Evolutionary conservation across 1,284 basidiomycete genomes (phyloP).

Genomic region (Microbotryum saponariae): DNA sequence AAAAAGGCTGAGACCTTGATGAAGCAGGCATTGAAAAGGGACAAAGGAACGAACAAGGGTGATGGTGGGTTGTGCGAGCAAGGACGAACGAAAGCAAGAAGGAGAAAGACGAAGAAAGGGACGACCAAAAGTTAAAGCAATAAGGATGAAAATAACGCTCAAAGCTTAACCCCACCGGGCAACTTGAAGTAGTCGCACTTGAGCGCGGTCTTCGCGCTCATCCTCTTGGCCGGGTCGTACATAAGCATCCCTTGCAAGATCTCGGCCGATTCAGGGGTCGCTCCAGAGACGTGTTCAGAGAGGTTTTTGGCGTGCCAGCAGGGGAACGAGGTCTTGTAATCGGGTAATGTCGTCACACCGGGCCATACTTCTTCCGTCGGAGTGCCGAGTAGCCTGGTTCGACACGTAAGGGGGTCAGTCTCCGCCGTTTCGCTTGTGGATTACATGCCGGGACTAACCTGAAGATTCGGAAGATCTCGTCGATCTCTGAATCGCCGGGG

Average conservation of each 20-base stretch:
- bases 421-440: neutral
- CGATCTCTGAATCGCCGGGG: conserved; percentile 97
- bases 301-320: conserved; percentile 70
- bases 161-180: neutral
- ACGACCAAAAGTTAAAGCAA: neutral
- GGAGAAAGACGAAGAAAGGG: neutral
- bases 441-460: conserved; percentile 49
- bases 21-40: neutral
- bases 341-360: conserved; percentile 77
- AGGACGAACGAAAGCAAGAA: neutral
- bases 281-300: conserved; percentile 53
- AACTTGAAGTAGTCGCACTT: conserved; percentile 69
- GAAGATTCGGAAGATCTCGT: conserved; percentile 99
- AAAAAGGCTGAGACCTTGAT: neutral
- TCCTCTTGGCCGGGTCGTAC: conserved; percentile 89
- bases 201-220: conserved; percentile 84
- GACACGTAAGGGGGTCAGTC: conserved; percentile 2
- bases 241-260: conserved; percentile 72
- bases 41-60: neutral
- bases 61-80: neutral
- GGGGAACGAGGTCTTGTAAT: conserved; percentile 95
- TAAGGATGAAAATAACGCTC: neutral
- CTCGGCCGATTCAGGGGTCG: conserved; percentile 61
- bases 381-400: conserved; percentile 75
- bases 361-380: conserved; percentile 90